phyloP scores from a whole-genome alignment of 108 stramenopile genomes.

The Schizochytrium sp. region DNA sequence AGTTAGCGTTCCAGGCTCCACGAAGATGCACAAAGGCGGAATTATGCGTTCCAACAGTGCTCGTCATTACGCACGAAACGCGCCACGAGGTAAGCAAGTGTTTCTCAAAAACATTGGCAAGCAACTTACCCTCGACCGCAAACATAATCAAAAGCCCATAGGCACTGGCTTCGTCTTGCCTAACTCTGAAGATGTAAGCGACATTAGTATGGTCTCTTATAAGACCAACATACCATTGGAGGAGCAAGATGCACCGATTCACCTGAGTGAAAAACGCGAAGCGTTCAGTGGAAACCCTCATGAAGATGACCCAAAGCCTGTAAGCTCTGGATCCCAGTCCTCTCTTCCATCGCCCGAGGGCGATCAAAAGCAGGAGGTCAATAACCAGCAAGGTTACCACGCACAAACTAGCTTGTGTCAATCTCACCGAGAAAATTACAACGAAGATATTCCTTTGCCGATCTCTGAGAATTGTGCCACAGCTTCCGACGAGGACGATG shows the following conservation, averaged over 20 bases:
- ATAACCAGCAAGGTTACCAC: too few relatives aligned
- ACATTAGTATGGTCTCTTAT: conserved; percentile 40
- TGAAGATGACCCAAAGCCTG: too few relatives aligned
- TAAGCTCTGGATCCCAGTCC: too few relatives aligned
- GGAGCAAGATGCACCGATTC: background rate
- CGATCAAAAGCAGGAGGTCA: too few relatives aligned
- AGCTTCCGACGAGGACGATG: background rate
- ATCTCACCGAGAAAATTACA: too few relatives aligned
- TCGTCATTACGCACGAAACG: conserved; percentile 44
- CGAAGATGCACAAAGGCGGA: background rate
- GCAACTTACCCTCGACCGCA: conserved; percentile 2
- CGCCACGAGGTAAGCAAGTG: conserved; percentile 41
- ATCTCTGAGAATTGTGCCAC: background rate
- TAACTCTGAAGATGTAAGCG: background rate
- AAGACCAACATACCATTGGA: conserved; percentile 6
- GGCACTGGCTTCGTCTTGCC: background rate
- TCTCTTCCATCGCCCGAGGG: too few relatives aligned
- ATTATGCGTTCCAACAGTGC: background rate
- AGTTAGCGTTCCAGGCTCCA: background rate
- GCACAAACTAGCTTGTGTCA: too few relatives aligned
- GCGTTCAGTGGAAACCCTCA: background rate
- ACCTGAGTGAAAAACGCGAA: background rate
- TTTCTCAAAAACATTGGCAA: conserved; percentile 24
- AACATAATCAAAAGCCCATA: background rate
- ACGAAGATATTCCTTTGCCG: background rate